phyloP scores from a whole-genome alignment of 306 rosid species.

The Canavalia gladiata region DNA sequence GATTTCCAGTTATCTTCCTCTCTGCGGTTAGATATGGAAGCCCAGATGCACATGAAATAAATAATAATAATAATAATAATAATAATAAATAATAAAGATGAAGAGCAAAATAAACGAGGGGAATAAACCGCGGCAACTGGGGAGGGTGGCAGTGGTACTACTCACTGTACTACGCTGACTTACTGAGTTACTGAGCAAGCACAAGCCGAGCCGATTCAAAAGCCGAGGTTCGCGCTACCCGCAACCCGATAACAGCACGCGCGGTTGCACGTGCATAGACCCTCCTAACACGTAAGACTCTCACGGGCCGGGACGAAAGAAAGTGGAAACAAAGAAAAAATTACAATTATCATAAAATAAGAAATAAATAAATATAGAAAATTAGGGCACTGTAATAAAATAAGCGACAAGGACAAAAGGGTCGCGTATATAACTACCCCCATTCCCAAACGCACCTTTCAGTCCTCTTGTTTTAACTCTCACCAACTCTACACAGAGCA shows the following conservation, averaged over 20 bases:
- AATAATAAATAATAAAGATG: background rate
- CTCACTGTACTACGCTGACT: background rate
- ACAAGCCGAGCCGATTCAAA: conserved; percentile 68
- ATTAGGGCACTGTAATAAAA: conserved; percentile 20
- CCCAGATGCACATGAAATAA: background rate
- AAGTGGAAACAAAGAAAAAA: background rate
- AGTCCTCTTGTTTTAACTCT: conserved; percentile 50
- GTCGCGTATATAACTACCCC: conserved; percentile 57
- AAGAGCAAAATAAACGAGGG: background rate
- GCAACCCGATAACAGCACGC: conserved; percentile 62
- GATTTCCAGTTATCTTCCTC: conserved; percentile 32
- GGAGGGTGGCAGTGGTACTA: background rate
- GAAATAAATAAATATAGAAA: background rate
- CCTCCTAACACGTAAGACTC: conserved; percentile 44
- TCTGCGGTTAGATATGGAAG: background rate
- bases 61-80: background rate
- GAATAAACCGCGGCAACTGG: conserved; percentile 10
- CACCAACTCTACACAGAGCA: conserved; percentile 49
- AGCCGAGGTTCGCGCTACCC: conserved; percentile 70
- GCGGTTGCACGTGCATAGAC: conserved; percentile 70
- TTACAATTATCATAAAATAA: background rate
- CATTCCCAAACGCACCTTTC: conserved; percentile 52
- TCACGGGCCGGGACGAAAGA: conserved; percentile 31
- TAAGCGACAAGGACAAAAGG: conserved; percentile 30
- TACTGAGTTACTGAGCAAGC: conserved; percentile 37